Evolutionary conservation across 305 asterid genomes (phyloP), one percentile per base, ranked within the genome.

Genomic region (Fraxinus latifolia): DNA sequence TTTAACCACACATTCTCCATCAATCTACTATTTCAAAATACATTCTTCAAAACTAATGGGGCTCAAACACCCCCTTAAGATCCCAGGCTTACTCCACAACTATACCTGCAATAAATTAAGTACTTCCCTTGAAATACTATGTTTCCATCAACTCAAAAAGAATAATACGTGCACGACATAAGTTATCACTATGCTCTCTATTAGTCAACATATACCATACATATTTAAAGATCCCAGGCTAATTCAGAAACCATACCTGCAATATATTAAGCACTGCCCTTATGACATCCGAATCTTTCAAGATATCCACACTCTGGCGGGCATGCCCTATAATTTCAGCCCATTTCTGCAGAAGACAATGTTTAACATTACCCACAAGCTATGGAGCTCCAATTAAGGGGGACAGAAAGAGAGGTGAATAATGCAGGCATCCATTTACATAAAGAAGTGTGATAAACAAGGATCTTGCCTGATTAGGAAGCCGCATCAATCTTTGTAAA

Each of bases 261-360:
- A 96, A 89, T 82, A 96, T 94, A 81, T 96, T 94, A 31, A 94
- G 99, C 85, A 96, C 99, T 32, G 96, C 94, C 86, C 94, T 90
- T 44, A 94, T 91, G 79, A 94, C 94, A 85, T 90, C 99, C 37
- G 87, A 92, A 82, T 96, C 98, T 89, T 92, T 96, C 95, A 96
- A 88, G 89, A 85, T 90, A 83, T 96, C 98, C 72, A 92, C 97
- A 86, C 96, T 92, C 76, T 86, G 95, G 27, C 93, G 97, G 31
- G 99, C 98, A 81, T 95, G 97, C 37, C 96, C 97, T 62, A 96
- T 95, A 83, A 96, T 96, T 83, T 96, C 98, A 58, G 87, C 91
- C 98, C 98, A 96, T 92, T 85, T 93, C 99, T 96, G 98, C 87
- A 87, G 77, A 62, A 87, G 23, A 79, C 21, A 31, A 81, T 36